phyloP scores from a whole-genome alignment of 371 early-diverging fungal genomes.

The Mortierella sp. region DNA sequence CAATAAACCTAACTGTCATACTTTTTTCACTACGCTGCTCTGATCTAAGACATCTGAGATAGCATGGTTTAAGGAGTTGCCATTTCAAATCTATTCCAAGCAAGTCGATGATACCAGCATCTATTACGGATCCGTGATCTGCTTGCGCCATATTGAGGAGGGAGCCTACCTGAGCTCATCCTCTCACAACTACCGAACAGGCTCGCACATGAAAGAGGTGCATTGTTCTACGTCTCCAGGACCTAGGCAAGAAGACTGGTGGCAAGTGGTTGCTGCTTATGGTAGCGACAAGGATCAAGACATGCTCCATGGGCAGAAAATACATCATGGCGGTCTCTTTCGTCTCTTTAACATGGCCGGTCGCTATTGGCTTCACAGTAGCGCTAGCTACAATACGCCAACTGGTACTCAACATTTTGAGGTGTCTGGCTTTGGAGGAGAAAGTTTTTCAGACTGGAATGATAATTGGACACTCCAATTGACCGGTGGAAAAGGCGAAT shows the following conservation, averaged over 20 bases:
- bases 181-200: not conserved
- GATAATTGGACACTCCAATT: not conserved
- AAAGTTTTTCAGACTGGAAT: not conserved
- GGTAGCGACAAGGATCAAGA: not conserved
- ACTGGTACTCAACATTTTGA: not conserved
- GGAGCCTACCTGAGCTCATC: not conserved
- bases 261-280: not conserved
- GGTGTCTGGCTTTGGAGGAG: not conserved
- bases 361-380: not conserved
- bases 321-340: not conserved
- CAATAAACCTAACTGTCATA: too few species aligned
- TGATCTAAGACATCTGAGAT: too few species aligned
- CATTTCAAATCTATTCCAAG: not conserved
- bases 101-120: not conserved
- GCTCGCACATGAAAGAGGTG: not conserved
- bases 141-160: not conserved
- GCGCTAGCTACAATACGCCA: not conserved
- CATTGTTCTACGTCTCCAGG: not conserved
- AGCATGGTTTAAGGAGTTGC: not conserved
- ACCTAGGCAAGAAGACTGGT: not conserved
- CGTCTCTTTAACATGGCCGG: not conserved
- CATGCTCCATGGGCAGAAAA: not conserved
- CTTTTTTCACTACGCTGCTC: not conserved
- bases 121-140: not conserved
- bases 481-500: not conserved